Base-by-base conservation (phyloP, 2,329 filamentous ascomycete genomes). In the Macrophomina phaseolina region DNA sequence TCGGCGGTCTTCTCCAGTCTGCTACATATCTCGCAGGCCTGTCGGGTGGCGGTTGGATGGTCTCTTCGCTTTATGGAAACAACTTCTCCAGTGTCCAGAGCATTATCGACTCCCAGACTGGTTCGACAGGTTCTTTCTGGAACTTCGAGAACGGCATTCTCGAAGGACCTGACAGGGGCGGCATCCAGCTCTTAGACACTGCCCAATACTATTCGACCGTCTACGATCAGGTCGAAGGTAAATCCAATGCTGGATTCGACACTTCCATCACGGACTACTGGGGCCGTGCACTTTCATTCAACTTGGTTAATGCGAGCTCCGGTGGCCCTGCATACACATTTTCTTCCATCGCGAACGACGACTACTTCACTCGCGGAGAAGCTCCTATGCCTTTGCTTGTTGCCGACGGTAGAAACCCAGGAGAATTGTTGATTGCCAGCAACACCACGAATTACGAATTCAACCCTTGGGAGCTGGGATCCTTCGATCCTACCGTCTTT, bases 181-280 rank as follows among this genome's bases (percentile, higher is more conserved):
- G 81, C 16, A 79, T 87, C 34, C 82, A 86, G 67, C 69, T 89
- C 7, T 74, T 90, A 16, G 80, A 81, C 69, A 85, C 84, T 1
- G 83, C 82, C 1, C 79, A 85, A 34, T 94, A 94, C 77, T 94
- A 87, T 73, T 78, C 78, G 3, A 81, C 88, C 34, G 77, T 94
- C 16, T 74, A 81, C 5, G 77, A 85, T 11, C 82, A 86, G 14
- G 90, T 93, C 0, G 70, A 81, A 0, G 81, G 76, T 4, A 95
- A 94, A 79, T 72, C 74, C 1, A 77, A 89, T 67, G 90, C 89
- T 16, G 87, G 88, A 0, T 94, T 84, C 74, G 75, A 78, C 30
- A 87, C 86, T 3, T 91, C 91, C 8, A 84, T 97, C 67, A 97
- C 94, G 0, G 94, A 97, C 80, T 93, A 93, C 77, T 97, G 93